phyloP scores from a whole-genome alignment of 352 stramenopile genomes.

The Globisporangium apiculatum region DNA sequence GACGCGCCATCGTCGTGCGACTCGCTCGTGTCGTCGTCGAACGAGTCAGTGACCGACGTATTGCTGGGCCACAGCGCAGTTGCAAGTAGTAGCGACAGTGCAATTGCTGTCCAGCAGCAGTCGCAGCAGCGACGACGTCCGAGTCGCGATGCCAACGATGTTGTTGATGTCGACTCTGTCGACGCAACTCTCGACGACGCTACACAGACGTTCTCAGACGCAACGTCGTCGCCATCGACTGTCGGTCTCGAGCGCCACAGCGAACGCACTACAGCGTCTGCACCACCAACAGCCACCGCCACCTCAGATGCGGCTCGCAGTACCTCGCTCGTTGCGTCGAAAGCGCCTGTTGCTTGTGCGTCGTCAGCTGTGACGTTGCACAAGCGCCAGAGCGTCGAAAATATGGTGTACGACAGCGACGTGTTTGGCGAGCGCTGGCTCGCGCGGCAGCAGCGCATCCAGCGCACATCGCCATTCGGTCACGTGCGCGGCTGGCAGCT shows the following conservation, averaged over 20 bases:
- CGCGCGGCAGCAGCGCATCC: conserved; percentile 50
- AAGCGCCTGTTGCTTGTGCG: too few species aligned
- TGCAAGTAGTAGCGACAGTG: not conserved
- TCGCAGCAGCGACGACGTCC: too few species aligned
- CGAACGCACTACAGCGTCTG: not conserved
- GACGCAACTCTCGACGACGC: too few species aligned
- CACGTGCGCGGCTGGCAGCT: conserved; percentile 85
- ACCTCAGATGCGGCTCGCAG: not conserved
- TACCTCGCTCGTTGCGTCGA: not conserved
- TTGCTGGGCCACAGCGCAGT: conserved; percentile 7
- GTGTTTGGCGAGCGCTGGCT: conserved; percentile 76
- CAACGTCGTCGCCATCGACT: too few species aligned
- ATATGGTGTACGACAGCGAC: conserved; percentile 75
- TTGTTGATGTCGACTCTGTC: too few species aligned
- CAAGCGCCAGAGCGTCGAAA: conserved; percentile 35
- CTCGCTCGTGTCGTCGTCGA: conserved; percentile 20
- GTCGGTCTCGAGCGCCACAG: too few species aligned
- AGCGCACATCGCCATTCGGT: conserved; percentile 64
- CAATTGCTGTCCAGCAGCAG: too few species aligned
- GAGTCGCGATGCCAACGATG: not conserved
- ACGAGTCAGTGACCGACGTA: conserved; percentile 18
- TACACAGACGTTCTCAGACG: too few species aligned
- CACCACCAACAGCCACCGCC: too few species aligned
- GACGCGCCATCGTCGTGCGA: conserved; percentile 15
- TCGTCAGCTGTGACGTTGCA: not conserved